These are phyloP conservation scores for Neonectria hederae DNA, from an alignment of 2,329 filamentous ascomycete genomes.

Conservation along the genomic window DNA sequence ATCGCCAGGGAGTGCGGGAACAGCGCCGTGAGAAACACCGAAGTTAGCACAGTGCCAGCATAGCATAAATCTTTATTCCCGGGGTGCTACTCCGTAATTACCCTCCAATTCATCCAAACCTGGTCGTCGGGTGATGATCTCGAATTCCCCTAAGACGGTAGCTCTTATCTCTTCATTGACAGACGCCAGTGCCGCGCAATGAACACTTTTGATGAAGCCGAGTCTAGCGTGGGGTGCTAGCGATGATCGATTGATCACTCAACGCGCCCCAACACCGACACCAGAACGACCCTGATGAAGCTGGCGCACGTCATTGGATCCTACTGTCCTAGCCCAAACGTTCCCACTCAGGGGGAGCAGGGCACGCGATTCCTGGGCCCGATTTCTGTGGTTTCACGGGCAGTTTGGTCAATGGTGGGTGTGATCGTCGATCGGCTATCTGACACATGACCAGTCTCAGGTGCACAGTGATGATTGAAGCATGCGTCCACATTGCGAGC, in stretches of 20 bases:
- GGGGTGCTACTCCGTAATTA: not conserved
- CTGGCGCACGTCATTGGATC: slow-evolving; percentile 31
- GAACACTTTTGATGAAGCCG: not conserved
- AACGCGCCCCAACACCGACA: slow-evolving; percentile 5
- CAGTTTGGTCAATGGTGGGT: slow-evolving; percentile 14
- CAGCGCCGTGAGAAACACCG: not conserved
- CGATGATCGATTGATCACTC: slow-evolving; percentile 24
- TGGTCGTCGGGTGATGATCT: not conserved
- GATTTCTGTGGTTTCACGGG: slow-evolving; percentile 19
- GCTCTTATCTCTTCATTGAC: slow-evolving; percentile 3
- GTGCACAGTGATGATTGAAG: slow-evolving; percentile 24
- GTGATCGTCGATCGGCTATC: slow-evolving; percentile 43
- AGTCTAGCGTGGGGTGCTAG: slow-evolving; percentile 24
- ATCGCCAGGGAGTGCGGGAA: not conserved
- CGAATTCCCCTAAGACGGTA: not conserved
- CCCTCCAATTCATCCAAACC: not conserved
- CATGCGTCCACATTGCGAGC: slow-evolving; percentile 19
- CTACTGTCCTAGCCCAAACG: slow-evolving; percentile 14
- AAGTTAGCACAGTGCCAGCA: not conserved
- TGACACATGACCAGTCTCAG: slow-evolving; percentile 29
- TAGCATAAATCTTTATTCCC: not conserved
- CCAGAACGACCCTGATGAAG: slow-evolving; percentile 10
- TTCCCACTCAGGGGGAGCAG: slow-evolving; percentile 5
- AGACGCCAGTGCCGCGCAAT: slow-evolving; percentile 2
- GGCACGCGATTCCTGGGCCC: slow-evolving; percentile 10